A percentile compares a stretch with the other conserved stretches of the same genome.
Conservation (phyloP, 2,329 filamentous ascomycete genomes). For the Pleoardoris graminearum region DNA sequence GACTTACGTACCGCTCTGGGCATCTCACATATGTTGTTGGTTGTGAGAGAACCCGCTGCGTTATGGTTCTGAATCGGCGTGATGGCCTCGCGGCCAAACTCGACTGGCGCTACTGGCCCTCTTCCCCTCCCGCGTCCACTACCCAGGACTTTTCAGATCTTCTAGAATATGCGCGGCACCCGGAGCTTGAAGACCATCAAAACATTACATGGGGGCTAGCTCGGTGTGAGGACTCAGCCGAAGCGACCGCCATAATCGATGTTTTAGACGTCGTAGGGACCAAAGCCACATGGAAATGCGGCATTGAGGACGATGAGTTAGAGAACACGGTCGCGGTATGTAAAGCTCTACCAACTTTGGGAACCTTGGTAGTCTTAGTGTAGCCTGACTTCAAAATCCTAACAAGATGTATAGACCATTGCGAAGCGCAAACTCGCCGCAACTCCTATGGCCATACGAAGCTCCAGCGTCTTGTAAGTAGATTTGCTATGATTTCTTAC, state of each 20-base stretch:
- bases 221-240: not conserved
- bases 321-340: conserved; percentile 10
- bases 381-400: no score
- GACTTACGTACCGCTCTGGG: no score
- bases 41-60: no score
- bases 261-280: not conserved
- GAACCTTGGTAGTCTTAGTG: not conserved
- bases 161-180: conserved; percentile 1
- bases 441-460: not conserved
- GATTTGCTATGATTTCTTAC: no score
- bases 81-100: not conserved
- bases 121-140: not conserved
- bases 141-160: not conserved
- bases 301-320: conserved; percentile 7
- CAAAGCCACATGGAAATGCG: not conserved
- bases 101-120: conserved; percentile 9
- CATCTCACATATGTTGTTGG: no score
- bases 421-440: not conserved
- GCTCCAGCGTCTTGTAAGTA: not conserved
- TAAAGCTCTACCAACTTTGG: not conserved
- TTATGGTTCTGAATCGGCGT: not conserved
- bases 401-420: not conserved
- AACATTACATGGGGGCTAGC: conserved; percentile 13
- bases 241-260: not conserved
- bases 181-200: conserved; percentile 15